These are phyloP conservation scores for Penicillium sp. DNA, from an alignment of 2,329 filamentous ascomycete species.

Conservation along the genomic window DNA sequence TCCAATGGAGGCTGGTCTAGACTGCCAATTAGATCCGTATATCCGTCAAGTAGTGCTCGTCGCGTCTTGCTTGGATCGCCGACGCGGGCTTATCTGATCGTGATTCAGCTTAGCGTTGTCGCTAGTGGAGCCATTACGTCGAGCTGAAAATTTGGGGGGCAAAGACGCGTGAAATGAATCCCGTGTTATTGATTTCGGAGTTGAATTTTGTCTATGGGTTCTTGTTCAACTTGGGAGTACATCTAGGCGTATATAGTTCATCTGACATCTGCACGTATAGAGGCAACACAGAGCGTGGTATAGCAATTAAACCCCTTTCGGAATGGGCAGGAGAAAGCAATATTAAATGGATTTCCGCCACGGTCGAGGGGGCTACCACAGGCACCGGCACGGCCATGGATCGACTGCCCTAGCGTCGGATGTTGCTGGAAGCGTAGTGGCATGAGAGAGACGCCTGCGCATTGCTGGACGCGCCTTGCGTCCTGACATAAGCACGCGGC, in stretches of 20 bases:
- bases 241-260: no score
- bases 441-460: constrained; percentile 16
- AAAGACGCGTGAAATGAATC: constrained; percentile 11
- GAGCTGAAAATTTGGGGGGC: constrained; percentile 12
- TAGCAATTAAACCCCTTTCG: no score
- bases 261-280: no score
- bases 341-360: no score
- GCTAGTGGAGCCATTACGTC: constrained; percentile 8
- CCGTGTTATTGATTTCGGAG: constrained; percentile 5
- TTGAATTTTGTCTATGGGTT: no score
- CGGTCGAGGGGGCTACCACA: constrained; percentile 17
- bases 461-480: constrained; percentile 21
- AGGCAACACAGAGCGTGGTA: no score
- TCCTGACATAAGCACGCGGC: constrained; percentile 19
- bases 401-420: constrained; percentile 25
- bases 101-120: no score
- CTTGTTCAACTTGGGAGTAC: no score
- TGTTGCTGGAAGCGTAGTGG: constrained; percentile 23
- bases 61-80: constrained; percentile 20
- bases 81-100: constrained; percentile 22
- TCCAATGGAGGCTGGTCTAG: constrained; percentile 10
- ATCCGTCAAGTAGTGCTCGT: constrained; percentile 18
- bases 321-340: no score
- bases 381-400: constrained; percentile 24
- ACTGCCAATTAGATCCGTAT: constrained; percentile 22